A percentile compares a stretch with the other conserved stretches of the same genome.
Conservation (phyloP, 2,329 filamentous ascomycete species). For the Botrytis tulipae region DNA sequence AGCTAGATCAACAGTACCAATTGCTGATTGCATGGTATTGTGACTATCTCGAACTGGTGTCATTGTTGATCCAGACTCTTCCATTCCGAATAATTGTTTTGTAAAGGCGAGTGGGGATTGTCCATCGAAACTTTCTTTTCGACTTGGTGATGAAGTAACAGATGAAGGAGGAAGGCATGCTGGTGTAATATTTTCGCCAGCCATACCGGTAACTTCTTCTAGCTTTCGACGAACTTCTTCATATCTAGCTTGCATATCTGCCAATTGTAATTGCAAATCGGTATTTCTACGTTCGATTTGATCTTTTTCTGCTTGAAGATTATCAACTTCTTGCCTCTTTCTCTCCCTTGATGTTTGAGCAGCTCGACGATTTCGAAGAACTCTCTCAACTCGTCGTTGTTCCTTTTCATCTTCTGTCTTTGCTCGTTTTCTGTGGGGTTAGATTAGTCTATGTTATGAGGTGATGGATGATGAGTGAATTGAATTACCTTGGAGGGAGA, state of each 20-base stretch:
- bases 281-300: conserved; percentile 69
- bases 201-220: conserved; percentile 32
- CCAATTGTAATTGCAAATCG: conserved; percentile 63
- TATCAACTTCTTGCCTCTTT: conserved; percentile 70
- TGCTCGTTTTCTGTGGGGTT: conserved; percentile 72
- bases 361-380: conserved; percentile 91
- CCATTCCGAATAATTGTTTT: conserved; percentile 55
- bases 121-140: conserved; percentile 42
- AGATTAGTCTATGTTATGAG: conserved; percentile 27
- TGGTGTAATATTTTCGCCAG: conserved; percentile 28
- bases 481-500: conserved; percentile 75
- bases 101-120: conserved; percentile 53
- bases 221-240: conserved; percentile 33
- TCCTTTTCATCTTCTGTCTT: conserved; percentile 99
- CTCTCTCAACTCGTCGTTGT: conserved; percentile 93
- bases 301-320: conserved; percentile 65
- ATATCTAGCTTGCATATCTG: conserved; percentile 36
- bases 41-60: conserved; percentile 35
- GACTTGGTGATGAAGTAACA: conserved; percentile 45
- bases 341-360: conserved; percentile 90
- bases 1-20: conserved; percentile 58
- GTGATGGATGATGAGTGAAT: conserved; percentile 9
- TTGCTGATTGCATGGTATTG: conserved; percentile 33
- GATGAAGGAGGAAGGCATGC: conserved; percentile 45
- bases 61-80: conserved; percentile 33